Evolutionary conservation across 2,329 filamentous ascomycete species (phyloP), one percentile per base, ranked within the genome.

Genomic region (Nemania abortiva): DNA sequence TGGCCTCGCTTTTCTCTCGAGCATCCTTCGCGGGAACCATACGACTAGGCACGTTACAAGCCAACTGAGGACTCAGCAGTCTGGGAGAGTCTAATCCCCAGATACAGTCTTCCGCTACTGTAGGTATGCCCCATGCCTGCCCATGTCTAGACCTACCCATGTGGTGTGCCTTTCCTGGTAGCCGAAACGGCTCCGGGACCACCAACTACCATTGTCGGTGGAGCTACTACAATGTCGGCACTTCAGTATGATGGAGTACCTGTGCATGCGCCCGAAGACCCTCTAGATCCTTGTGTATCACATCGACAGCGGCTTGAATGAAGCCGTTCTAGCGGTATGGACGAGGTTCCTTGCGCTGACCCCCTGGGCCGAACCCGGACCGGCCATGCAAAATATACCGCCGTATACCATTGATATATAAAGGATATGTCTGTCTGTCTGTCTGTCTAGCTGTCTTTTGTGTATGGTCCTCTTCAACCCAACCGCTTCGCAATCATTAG

Each of bases 121-220:
- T n/a, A n/a, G n/a, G n/a, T n/a, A n/a, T n/a, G n/a, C n/a, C n/a
- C n/a, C n/a, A n/a, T n/a, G n/a, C n/a, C n/a, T n/a, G n/a, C n/a
- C n/a, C n/a, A n/a, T n/a, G n/a, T n/a, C n/a, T n/a, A n/a, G n/a
- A n/a, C n/a, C n/a, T n/a, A n/a, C n/a, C n/a, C n/a, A n/a, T n/a
- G 31, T 34, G 31, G 31, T n/a, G 20, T 47, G 2, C 7, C 20
- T 15, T 27, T 37, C 15, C n/a, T 24, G 37, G 49, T 71, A 71
- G 66, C 69, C 69, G 69, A 65, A 56, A n/a, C 69, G 69, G 69
- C 66, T 67, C 69, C 69, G 69, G 39, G 13, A 31, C 50, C 6
- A 13, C 49, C n/a, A 37, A 31, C 24, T 13, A n/a, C 34, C 31
- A 31, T 24, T 31, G 31, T 27, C 45, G 37, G 15, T 39, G n/a